Conservation (phyloP, 495 filamentous ascomycete species). For the Neurospora sp. region DNA sequence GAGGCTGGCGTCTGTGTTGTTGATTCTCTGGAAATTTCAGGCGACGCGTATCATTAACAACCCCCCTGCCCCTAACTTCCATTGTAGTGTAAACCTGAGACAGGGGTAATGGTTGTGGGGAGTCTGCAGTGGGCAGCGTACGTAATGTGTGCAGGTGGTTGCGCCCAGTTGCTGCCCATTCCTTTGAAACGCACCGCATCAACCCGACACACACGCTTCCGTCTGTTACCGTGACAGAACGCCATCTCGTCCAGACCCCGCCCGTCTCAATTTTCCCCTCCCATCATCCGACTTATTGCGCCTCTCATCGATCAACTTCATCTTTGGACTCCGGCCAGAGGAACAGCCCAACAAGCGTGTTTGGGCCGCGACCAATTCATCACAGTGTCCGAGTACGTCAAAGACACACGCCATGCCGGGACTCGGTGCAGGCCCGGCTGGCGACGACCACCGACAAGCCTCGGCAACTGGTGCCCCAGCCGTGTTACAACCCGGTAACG, state of each 20-base stretch:
- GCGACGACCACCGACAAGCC: conserved; percentile 9
- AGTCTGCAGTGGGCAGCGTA: background rate
- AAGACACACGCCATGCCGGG: conserved; percentile 13
- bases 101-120: background rate
- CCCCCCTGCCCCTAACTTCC: background rate
- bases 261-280: background rate
- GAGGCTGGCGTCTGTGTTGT: too few species aligned
- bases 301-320: background rate
- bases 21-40: too few species aligned
- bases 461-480: background rate
- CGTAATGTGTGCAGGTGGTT: background rate
- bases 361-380: background rate
- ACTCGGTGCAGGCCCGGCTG: conserved; percentile 15
- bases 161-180: background rate
- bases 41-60: too few species aligned
- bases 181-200: background rate
- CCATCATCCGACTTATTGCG: background rate
- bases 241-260: background rate
- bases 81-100: background rate
- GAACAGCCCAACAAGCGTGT: background rate
- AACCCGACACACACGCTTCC: background rate
- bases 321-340: background rate
- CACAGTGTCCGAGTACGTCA: background rate
- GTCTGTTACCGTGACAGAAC: background rate
- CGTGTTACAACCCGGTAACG: background rate